Evolutionary conservation across 116 monocot genomes (phyloP).

Genomic region (Iris pallida): DNA sequence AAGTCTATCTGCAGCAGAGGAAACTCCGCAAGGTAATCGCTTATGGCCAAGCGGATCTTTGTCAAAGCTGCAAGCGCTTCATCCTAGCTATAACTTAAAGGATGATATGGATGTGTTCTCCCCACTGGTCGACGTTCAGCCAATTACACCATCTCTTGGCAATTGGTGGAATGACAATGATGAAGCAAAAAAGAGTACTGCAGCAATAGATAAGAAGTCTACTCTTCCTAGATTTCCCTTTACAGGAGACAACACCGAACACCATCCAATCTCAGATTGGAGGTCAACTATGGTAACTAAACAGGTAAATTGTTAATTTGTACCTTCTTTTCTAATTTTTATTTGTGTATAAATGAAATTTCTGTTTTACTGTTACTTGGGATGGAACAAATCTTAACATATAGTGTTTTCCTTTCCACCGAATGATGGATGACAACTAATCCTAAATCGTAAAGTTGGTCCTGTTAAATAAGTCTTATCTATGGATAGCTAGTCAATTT

Average conservation of each 20-base stretch:
- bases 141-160: constrained; percentile 78
- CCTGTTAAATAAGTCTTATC: too few species aligned
- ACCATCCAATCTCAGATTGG: constrained; percentile 69
- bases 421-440: too few species aligned
- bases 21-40: constrained; percentile 54
- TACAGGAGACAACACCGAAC: constrained; percentile 32
- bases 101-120: constrained; percentile 99
- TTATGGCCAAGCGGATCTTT: constrained; percentile 49
- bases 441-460: too few species aligned
- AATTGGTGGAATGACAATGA: constrained; percentile 72
- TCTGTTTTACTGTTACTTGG: too few species aligned
- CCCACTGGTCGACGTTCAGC: constrained; percentile 94
- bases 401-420: too few species aligned
- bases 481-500: too few species aligned
- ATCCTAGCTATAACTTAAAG: constrained; percentile 45
- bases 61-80: constrained; percentile 65
- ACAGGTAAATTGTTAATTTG: constrained; percentile 39
- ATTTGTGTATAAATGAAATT: neutral
- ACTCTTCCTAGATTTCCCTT: constrained; percentile 44
- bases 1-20: constrained; percentile 32
- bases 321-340: neutral
- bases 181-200: constrained; percentile 34
- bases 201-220: constrained; percentile 37
- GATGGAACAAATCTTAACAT: too few species aligned
- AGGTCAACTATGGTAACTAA: constrained; percentile 27